Base-by-base conservation (phyloP, 2,329 filamentous ascomycete genomes). In the Botrytis squamosa region DNA sequence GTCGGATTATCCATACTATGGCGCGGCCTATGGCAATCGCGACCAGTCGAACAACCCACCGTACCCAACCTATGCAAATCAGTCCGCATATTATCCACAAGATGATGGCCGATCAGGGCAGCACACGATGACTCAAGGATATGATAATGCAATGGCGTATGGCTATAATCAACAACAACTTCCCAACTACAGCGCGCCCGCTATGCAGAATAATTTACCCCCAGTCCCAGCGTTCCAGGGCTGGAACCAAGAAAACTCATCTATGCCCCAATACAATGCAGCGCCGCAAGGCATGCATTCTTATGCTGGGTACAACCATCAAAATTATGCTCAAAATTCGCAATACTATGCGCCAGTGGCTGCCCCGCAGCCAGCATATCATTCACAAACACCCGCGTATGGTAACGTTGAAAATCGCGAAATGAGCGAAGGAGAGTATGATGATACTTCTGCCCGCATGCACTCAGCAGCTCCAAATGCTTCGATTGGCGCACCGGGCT, bases 371-470 rank as follows among this genome's bases (percentile, higher is more conserved):
- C 40, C 71, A 49, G 5, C 71, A 14, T 73, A 70, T 69, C 71
- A 69, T 33, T 59, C 65, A 6, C 71, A 73, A 59, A 60, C 71
- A 33, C 40, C 71, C 10, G 14, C 69, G 49, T 72, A 67, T 55
- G 77, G 73, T 67, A 75, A 77, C 49, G 79, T 82, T 40, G 93
- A 96, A 79, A 93, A 97, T 78, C 93, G 92, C 25, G 93, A 97
- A 81, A 81, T 96, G 44, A 92, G 89, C 76, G 93, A 95, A 78
- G 88, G 86, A 29, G 90, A 91, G 77, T 85, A 87, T 67, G 87
- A 89, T 68, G 87, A 89, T 77, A 78, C 86, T 3, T 63, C 70
- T 52, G 71, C 62, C 62, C 55, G 57, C 42, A 66, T 70, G 66
- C 57, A 63, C 46, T 33, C 67, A 46, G 55, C 71, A 36, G 60